These are phyloP conservation scores for Metschnikowia dekortorum DNA, from an alignment of 805 yeast genomes.

Conservation along the genomic window DNA sequence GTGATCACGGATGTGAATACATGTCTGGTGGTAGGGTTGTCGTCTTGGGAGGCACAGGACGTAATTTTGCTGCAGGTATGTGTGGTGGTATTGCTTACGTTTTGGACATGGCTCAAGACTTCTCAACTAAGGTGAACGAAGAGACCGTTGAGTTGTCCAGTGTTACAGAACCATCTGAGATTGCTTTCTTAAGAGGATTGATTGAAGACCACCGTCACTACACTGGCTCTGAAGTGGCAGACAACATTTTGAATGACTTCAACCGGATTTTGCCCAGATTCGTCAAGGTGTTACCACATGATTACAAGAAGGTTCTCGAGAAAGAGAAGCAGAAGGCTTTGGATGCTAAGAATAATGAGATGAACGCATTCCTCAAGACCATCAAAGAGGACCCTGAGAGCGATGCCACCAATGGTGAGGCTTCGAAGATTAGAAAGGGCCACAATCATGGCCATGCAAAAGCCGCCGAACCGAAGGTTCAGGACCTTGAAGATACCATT, in stretches of 20 bases:
- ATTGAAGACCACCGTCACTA: slow-evolving; percentile 94
- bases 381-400: slow-evolving; percentile 79
- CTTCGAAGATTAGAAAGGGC: slow-evolving; percentile 51
- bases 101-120: slow-evolving; percentile 91
- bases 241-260: slow-evolving; percentile 76
- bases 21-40: slow-evolving; percentile 99
- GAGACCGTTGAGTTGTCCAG: slow-evolving; percentile 78
- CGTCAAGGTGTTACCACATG: slow-evolving; percentile 89
- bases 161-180: slow-evolving; percentile 82
- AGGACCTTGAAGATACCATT: slow-evolving; percentile 87
- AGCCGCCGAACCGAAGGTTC: slow-evolving; percentile 71
- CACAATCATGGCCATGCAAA: slow-evolving; percentile 37
- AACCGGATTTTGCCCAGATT: slow-evolving; percentile 83
- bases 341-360: slow-evolving; percentile 63
- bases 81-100: slow-evolving; percentile 99
- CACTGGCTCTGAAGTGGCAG: slow-evolving; percentile 90
- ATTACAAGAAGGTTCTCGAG: slow-evolving; percentile 85
- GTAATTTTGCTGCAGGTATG: slow-evolving; percentile 97
- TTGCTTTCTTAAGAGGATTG: slow-evolving; percentile 88
- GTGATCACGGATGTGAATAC: slow-evolving; percentile 98
- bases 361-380: slow-evolving; percentile 59
- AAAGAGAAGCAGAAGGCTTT: slow-evolving; percentile 63
- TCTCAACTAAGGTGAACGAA: slow-evolving; percentile 69
- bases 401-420: slow-evolving; percentile 88
- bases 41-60: slow-evolving; percentile 85